A percentile compares a stretch with the other conserved stretches of the same genome.
phyloP scores from a whole-genome alignment of 164 flowering plant species.

The Cinnamomum micranthum region DNA sequence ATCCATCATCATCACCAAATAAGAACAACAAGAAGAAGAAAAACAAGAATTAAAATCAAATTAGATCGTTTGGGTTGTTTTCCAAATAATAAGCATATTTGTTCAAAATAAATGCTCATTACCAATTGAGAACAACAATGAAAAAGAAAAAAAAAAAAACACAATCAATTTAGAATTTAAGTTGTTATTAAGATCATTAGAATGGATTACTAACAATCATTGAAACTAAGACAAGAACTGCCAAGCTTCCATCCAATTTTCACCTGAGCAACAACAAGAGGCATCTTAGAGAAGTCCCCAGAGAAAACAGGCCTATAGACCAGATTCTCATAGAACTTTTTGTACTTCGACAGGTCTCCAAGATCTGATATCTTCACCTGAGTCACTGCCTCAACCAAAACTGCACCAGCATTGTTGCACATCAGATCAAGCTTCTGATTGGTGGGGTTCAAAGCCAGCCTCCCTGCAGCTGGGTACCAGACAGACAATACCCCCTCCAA shows the following conservation, averaged over 20 bases:
- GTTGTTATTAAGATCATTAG: no score
- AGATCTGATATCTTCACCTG: constrained; percentile 36
- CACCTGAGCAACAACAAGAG: constrained; percentile 56
- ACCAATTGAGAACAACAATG: no score
- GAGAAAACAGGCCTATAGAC: constrained; percentile 39
- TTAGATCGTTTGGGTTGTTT: no score
- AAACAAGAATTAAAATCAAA: no score
- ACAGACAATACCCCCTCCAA: constrained; percentile 37
- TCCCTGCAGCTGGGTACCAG: constrained; percentile 51
- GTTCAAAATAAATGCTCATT: no score
- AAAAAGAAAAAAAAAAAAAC: no score
- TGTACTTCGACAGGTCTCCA: constrained; percentile 45
- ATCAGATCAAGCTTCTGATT: constrained; percentile 38
- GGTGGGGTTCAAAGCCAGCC: constrained; percentile 28
- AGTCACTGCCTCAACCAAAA: constrained; percentile 42
- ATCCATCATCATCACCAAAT: no score
- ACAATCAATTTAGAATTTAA: no score
- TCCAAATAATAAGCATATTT: no score
- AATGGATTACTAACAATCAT: no score
- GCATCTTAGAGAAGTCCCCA: constrained; percentile 39
- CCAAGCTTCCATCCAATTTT: neutral
- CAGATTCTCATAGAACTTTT: constrained; percentile 36
- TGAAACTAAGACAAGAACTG: neutral
- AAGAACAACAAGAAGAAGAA: no score
- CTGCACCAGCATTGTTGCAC: constrained; percentile 48